Conservation (phyloP, 257 asterid species). For the Forsythia suspensa region DNA sequence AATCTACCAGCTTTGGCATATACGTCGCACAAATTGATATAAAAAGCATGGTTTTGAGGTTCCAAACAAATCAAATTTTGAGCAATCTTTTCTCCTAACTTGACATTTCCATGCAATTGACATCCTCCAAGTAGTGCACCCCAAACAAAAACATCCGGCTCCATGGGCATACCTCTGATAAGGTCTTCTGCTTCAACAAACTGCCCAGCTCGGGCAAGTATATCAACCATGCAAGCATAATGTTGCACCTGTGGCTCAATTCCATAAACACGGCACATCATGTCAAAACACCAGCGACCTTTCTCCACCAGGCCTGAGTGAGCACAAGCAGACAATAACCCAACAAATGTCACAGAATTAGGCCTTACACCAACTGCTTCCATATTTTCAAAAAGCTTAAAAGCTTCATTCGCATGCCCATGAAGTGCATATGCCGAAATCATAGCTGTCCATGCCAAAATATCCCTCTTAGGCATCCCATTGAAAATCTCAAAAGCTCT, state of each 20-base stretch:
- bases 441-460: constrained; percentile 80
- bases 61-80: constrained; percentile 51
- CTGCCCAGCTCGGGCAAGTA: constrained; percentile 72
- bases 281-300: constrained; percentile 54
- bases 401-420: constrained; percentile 56
- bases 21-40: constrained; percentile 59
- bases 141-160: constrained; percentile 76
- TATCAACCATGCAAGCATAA: constrained; percentile 72
- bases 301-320: constrained; percentile 69
- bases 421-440: constrained; percentile 68
- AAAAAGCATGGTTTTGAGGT: constrained; percentile 74
- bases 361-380: constrained; percentile 53
- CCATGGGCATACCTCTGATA: constrained; percentile 61
- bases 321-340: constrained; percentile 64
- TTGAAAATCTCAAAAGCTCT: constrained; percentile 57
- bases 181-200: constrained; percentile 66
- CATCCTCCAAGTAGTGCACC: constrained; percentile 87
- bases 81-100: constrained; percentile 65
- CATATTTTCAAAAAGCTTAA: constrained; percentile 62
- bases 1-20: constrained; percentile 67
- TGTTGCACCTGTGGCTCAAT: constrained; percentile 62
- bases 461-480: constrained; percentile 60
- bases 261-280: constrained; percentile 40
- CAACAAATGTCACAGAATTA: constrained; percentile 62
- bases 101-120: constrained; percentile 62